Conservation (phyloP, 306 rosid genomes). For the Senna siamea region DNA sequence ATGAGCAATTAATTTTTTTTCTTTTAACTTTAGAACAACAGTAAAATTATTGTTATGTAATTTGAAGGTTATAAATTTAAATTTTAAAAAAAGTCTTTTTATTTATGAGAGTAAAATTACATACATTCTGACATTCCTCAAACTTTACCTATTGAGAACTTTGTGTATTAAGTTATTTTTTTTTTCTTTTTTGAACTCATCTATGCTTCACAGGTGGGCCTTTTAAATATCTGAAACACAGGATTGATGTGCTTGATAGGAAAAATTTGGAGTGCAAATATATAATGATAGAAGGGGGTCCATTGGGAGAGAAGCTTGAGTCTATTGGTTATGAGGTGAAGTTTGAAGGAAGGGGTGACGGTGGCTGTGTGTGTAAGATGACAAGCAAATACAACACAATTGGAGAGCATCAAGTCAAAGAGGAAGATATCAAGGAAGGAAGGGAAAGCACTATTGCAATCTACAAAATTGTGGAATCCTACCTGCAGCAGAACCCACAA, state of each 20-base stretch:
- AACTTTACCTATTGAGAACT: too few species aligned
- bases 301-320: slow-evolving; percentile 72
- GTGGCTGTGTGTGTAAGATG: slow-evolving; percentile 66
- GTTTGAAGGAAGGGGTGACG: slow-evolving; percentile 67
- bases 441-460: slow-evolving; percentile 70
- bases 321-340: slow-evolving; percentile 68
- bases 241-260: slow-evolving; percentile 60
- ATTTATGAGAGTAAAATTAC: too few species aligned
- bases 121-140: too few species aligned
- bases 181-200: too few species aligned
- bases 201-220: too few species aligned
- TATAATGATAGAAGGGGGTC: slow-evolving; percentile 77
- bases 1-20: too few species aligned
- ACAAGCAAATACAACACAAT: slow-evolving; percentile 58
- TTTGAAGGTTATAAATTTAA: too few species aligned
- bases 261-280: slow-evolving; percentile 67
- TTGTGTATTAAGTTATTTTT: too few species aligned
- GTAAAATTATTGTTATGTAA: too few species aligned
- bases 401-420: slow-evolving; percentile 55
- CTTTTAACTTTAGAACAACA: too few species aligned
- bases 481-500: slow-evolving; percentile 66
- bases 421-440: slow-evolving; percentile 70
- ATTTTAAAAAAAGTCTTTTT: too few species aligned
- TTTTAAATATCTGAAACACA: slow-evolving; percentile 62
- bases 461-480: slow-evolving; percentile 68